Percentiles rank a stretch among this genome's conserved stretches.
Conservation (phyloP, 352 stramenopile species). For the Pythium rhizo-oryzae region DNA sequence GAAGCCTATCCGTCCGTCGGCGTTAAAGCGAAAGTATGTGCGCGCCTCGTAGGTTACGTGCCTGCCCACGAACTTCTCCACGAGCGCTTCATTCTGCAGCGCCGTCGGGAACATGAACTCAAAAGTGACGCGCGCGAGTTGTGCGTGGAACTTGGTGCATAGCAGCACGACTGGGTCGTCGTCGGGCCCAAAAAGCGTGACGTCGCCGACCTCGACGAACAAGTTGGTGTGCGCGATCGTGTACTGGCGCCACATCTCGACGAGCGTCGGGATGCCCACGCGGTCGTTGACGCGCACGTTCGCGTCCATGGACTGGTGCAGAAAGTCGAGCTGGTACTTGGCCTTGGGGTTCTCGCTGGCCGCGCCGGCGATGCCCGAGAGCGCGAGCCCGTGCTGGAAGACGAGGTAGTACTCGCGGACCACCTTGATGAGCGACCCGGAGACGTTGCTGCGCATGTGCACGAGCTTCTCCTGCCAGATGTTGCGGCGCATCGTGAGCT, state of each 20-base stretch:
- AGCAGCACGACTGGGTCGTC: constrained; percentile 29
- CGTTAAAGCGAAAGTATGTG: constrained; percentile 31
- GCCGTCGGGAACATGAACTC: constrained; percentile 31
- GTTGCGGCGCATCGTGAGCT: constrained; percentile 30
- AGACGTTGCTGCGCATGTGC: constrained; percentile 26
- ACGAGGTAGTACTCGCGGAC: constrained; percentile 33
- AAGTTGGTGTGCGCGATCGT: constrained; percentile 27
- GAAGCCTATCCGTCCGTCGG: constrained; percentile 27
- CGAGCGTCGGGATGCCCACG: constrained; percentile 26
- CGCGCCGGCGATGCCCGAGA: constrained; percentile 1
- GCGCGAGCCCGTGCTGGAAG: constrained; percentile 30
- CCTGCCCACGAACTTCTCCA: constrained; percentile 30
- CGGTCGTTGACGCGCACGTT: constrained; percentile 23
- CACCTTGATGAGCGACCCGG: constrained; percentile 28
- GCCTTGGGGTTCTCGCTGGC: constrained; percentile 19
- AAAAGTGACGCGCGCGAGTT: constrained; percentile 28
- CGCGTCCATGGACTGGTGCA: constrained; percentile 25
- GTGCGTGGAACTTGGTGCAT: constrained; percentile 25
- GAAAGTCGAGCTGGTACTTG: constrained; percentile 35
- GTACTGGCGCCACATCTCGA: constrained; percentile 35
- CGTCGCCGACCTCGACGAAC: constrained; percentile 30
- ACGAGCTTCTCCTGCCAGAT: constrained; percentile 31
- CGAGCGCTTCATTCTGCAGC: constrained; percentile 19
- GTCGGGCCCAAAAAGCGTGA: constrained; percentile 15
- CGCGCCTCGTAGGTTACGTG: constrained; percentile 23